A percentile compares a stretch with the other conserved stretches of the same genome.
Conservation (phyloP, 805 yeast genomes). For the Lipomyces lipofer region DNA sequence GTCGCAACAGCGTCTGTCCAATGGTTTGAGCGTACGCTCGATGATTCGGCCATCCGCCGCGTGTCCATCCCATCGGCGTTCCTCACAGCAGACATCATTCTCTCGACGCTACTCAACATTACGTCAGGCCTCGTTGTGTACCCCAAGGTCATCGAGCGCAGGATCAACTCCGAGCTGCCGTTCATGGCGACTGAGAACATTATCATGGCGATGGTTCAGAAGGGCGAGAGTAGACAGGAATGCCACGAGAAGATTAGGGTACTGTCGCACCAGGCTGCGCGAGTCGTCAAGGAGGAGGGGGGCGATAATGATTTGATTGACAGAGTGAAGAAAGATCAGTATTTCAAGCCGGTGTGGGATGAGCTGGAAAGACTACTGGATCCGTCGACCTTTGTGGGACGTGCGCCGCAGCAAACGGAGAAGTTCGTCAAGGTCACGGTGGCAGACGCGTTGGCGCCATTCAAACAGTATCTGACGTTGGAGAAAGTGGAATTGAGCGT, state of each 20-base stretch:
- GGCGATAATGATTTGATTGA: slow-evolving; percentile 90
- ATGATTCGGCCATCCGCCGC: slow-evolving; percentile 97
- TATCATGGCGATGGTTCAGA: slow-evolving; percentile 99
- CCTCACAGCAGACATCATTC: slow-evolving; percentile 89
- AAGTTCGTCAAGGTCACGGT: slow-evolving; percentile 87
- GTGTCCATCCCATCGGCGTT: slow-evolving; percentile 95
- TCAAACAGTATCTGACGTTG: slow-evolving; percentile 55
- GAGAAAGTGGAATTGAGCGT: slow-evolving; percentile 80
- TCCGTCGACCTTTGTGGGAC: slow-evolving; percentile 93
- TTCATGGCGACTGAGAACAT: slow-evolving; percentile 99
- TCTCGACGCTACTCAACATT: slow-evolving; percentile 86
- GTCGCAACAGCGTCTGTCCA: slow-evolving; percentile 97
- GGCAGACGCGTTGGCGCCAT: slow-evolving; percentile 74
- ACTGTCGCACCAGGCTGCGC: slow-evolving; percentile 94
- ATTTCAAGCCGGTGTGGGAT: slow-evolving; percentile 73
- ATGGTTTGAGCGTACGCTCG: slow-evolving; percentile 99
- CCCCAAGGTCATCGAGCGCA: slow-evolving; percentile 97
- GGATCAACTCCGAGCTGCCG: slow-evolving; percentile 91
- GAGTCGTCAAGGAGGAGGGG: slow-evolving; percentile 96
- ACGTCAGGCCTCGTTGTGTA: slow-evolving; percentile 95
- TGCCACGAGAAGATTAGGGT: slow-evolving; percentile 98
- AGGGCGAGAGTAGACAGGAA: slow-evolving; percentile 97
- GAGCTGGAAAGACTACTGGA: slow-evolving; percentile 80
- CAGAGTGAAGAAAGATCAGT: slow-evolving; percentile 44
- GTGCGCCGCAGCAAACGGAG: slow-evolving; percentile 97